Evolutionary conservation across 345 rosid species (phyloP).

Genomic region (Pistacia atlantica): DNA sequence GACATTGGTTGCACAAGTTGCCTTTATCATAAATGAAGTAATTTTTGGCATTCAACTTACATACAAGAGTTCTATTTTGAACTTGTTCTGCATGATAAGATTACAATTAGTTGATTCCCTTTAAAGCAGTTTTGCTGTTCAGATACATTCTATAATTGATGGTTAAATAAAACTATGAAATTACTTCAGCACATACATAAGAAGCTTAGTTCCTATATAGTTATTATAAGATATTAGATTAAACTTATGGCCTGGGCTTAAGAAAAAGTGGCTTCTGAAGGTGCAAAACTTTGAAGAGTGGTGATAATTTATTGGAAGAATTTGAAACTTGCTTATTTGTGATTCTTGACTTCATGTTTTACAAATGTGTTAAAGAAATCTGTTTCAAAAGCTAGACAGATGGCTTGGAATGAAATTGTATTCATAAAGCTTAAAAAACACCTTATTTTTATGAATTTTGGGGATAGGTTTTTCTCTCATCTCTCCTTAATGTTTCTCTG

Average conservation of each 20-base stretch:
- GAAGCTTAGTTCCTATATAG: not conserved
- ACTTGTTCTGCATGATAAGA: not conserved
- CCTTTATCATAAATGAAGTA: not conserved
- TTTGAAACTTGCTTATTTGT: not conserved
- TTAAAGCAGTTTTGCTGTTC: not conserved
- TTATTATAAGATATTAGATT: not conserved
- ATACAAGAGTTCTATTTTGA: not conserved
- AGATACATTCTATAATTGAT: not conserved
- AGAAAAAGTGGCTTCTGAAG: constrained; percentile 4
- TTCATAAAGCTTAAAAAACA: not conserved
- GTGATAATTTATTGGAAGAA: not conserved
- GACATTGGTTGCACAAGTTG: constrained; percentile 10
- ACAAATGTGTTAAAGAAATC: not conserved
- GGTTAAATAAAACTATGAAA: not conserved
- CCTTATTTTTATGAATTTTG: not conserved
- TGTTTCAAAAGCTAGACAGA: not conserved
- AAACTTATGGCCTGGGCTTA: not conserved
- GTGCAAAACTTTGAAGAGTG: not conserved
- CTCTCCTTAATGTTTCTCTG: not conserved
- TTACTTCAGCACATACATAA: not conserved
- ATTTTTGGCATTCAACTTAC: not conserved
- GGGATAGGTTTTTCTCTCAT: not conserved
- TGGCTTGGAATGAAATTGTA: not conserved
- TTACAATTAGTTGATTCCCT: not conserved
- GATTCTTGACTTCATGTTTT: not conserved